Evolutionary conservation across 1,284 basidiomycete species (phyloP).

Genomic region (Moniliella sp.): DNA sequence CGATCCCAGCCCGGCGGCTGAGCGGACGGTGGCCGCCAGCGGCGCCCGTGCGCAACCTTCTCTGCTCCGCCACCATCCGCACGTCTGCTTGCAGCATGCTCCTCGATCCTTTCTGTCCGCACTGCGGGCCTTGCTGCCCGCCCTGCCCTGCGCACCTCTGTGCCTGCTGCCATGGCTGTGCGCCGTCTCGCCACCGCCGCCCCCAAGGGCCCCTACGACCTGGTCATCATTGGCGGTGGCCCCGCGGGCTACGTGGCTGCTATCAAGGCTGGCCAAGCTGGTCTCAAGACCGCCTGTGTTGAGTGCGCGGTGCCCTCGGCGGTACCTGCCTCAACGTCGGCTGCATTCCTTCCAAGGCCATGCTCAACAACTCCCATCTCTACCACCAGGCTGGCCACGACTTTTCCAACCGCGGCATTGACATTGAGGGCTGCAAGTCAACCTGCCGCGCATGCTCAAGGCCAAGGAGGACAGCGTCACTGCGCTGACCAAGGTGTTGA

Average conservation of each 20-base stretch:
- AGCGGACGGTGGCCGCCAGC: too few species aligned
- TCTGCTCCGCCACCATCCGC: too few species aligned
- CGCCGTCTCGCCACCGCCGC: constrained; percentile 34
- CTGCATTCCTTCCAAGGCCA: constrained; percentile 86
- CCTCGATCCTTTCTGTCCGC: too few species aligned
- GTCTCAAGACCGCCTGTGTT: constrained; percentile 83
- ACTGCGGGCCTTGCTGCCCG: too few species aligned
- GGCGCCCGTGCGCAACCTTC: too few species aligned
- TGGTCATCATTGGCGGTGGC: constrained; percentile 39
- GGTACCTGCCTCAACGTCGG: constrained; percentile 97
- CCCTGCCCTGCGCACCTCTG: too few species aligned
- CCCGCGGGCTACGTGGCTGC: constrained; percentile 97
- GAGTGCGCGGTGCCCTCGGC: constrained; percentile 81
- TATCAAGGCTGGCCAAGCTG: constrained; percentile 93
- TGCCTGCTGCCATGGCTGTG: too few species aligned
- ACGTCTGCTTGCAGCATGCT: too few species aligned
- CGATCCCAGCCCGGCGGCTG: too few species aligned
- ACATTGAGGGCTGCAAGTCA: constrained; percentile 44
- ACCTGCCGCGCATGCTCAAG: constrained; percentile 78
- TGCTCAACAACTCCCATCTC: constrained; percentile 88
- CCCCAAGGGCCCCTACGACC: constrained; percentile 47
- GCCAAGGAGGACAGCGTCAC: constrained; percentile 58
- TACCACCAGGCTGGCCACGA: constrained; percentile 75
- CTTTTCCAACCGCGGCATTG: constrained; percentile 72
- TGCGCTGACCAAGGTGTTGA: constrained; percentile 73